Evolutionary conservation across 257 asterid genomes (phyloP), one percentile per base, ranked within the genome.

Genomic region (Scutellaria galericulata): DNA sequence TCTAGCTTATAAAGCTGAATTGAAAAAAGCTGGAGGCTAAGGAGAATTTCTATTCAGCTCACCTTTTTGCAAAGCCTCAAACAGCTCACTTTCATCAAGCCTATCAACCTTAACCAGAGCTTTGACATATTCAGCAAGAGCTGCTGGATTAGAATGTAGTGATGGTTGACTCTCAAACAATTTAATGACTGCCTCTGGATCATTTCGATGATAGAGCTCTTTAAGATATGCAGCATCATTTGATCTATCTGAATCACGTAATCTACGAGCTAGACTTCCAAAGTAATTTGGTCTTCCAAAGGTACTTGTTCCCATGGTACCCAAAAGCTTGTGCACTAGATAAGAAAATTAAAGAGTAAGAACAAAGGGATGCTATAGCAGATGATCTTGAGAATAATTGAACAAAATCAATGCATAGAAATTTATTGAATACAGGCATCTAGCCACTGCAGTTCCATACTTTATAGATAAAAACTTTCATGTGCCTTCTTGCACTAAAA

Each of bases 121-220:
- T 83, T 84, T 92, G 73, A 92, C 96, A 81, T 95, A 92, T 68
- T 88, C 97, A 15, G 94, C 87, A 81, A 95, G 86, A 55, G 97
- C 97, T 35, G 97, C 65, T 20, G 88, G 91, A 58, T 83, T 94
- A 65, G 88, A 77, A 67, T 94, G 99, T 62, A 94, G 73, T 2
- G 93, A 85, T 44, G 97, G 88, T 66, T 87, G 89, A 75, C 83
- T 83, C 86, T 95, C 99, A 56, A 92, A 95, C 80, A 89, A 57
- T 71, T 90, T 85, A 72, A 92, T 92, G 77, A 92, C 95, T 52
- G 84, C 83, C 77, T 91, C 99, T 4, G 94, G 90, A 77, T 92
- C 97, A 75, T 85, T 86, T 63, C 87, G 85, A 64, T 72, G 78
- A 78, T 77, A 66, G 58, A 91, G 87, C 82, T 95, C 96, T 75